Evolutionary conservation across 2,329 filamentous ascomycete species (phyloP).

Genomic region (Neofusicoccum sp.): DNA sequence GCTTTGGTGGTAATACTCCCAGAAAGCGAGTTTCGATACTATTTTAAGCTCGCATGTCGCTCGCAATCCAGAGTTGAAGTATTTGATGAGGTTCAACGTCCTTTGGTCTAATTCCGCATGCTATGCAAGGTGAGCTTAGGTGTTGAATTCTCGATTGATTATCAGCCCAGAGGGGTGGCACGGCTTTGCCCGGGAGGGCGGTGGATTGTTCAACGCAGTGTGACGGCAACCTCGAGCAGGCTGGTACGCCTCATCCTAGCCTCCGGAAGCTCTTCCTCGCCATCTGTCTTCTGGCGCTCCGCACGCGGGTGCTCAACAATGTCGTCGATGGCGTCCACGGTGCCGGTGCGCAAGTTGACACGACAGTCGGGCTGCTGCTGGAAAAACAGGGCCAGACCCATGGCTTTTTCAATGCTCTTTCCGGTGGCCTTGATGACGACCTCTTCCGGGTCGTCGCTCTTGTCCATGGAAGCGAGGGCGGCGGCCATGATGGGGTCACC

Average conservation of each 20-base stretch:
- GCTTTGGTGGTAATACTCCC: background rate
- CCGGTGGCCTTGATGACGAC: conserved; percentile 68
- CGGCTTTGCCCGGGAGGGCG: too few relatives aligned
- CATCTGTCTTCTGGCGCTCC: conserved; percentile 22
- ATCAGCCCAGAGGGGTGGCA: too few relatives aligned
- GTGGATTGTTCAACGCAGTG: conserved; percentile 21
- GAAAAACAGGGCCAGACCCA: conserved; percentile 67
- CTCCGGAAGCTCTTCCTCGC: conserved; percentile 40
- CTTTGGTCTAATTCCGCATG: too few relatives aligned
- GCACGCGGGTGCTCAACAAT: conserved; percentile 45
- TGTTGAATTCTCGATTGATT: too few relatives aligned
- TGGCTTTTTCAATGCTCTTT: conserved; percentile 64
- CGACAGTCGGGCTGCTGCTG: conserved; percentile 61
- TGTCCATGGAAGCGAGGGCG: conserved; percentile 41
- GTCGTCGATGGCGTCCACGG: conserved; percentile 68
- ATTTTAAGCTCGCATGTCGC: too few relatives aligned
- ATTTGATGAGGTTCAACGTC: too few relatives aligned
- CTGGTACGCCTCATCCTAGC: conserved; percentile 39
- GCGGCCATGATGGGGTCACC: conserved; percentile 27
- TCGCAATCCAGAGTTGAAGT: too few relatives aligned
- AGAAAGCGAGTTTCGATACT: too few relatives aligned
- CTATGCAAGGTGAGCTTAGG: too few relatives aligned
- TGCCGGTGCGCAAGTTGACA: conserved; percentile 64
- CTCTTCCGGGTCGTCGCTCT: conserved; percentile 43
- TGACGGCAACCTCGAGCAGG: conserved; percentile 38